phyloP scores from a whole-genome alignment of 2,329 filamentous ascomycete species.

The Emericellopsis cladophorae region DNA sequence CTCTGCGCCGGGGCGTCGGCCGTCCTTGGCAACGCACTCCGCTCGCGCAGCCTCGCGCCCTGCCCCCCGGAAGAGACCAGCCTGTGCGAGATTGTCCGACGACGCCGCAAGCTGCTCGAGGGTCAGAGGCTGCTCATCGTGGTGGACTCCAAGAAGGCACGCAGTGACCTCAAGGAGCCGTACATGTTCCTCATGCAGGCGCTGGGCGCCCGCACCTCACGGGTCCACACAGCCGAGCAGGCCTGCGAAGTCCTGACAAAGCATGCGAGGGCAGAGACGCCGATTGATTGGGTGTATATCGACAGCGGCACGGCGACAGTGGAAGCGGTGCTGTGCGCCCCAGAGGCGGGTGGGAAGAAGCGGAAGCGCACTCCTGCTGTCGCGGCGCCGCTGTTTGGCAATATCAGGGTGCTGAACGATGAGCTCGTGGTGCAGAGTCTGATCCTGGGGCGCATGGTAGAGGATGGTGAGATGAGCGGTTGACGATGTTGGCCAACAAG shows the following conservation, averaged over 20 bases:
- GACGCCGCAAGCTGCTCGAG: conserved; percentile 50
- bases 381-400: conserved; percentile 24
- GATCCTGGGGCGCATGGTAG: conserved; percentile 69
- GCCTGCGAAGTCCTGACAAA: conserved; percentile 47
- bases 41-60: conserved; percentile 54
- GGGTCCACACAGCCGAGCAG: conserved; percentile 52
- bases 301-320: conserved; percentile 49
- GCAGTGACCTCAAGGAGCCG: conserved; percentile 51
- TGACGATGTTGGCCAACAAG: conserved; percentile 1
- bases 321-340: conserved; percentile 28
- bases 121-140: conserved; percentile 61
- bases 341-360: conserved; percentile 21
- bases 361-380: conserved; percentile 17
- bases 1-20: conserved; percentile 73
- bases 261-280: conserved; percentile 27
- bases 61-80: conserved; percentile 46
- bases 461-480: conserved; percentile 34
- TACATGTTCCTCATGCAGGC: conserved; percentile 74
- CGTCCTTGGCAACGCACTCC: conserved; percentile 63
- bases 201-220: conserved; percentile 58
- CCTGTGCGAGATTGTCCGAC: conserved; percentile 42
- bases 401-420: conserved; percentile 59
- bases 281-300: conserved; percentile 71
- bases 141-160: conserved; percentile 40
- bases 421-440: conserved; percentile 88